A percentile compares a stretch with the other conserved stretches of the same genome.
Conservation (phyloP, 192 early-diverging fungal genomes). For the Mortierella alpina region DNA sequence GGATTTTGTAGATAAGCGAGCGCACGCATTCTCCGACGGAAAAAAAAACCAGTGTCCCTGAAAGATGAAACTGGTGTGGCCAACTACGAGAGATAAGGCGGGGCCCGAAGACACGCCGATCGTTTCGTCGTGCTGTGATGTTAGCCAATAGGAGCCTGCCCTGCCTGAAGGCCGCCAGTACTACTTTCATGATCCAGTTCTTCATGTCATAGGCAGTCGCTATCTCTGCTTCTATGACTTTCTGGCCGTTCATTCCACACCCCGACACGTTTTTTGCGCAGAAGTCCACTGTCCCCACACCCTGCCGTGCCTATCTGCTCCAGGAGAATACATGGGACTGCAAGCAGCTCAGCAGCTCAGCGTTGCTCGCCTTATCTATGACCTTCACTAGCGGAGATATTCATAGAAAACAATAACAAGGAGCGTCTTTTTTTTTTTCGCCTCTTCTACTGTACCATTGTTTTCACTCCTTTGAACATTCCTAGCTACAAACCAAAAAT, state of each 20-base stretch:
- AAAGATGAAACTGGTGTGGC: not conserved
- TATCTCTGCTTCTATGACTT: conserved; percentile 12
- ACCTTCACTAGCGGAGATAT: not conserved
- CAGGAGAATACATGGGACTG: too few relatives aligned
- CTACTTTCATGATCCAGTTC: too few relatives aligned
- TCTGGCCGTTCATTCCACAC: conserved; percentile 6
- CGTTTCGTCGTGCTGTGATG: not conserved
- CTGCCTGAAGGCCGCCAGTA: too few relatives aligned
- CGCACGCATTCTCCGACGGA: conserved; percentile 27
- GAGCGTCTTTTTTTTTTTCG: conserved; percentile 1
- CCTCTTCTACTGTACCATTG: not conserved
- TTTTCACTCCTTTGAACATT: not conserved
- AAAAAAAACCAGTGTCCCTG: not conserved
- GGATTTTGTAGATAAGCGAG: conserved; percentile 19
- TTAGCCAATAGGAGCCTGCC: not conserved
- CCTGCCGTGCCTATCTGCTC: too few relatives aligned
- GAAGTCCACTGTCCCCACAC: too few relatives aligned
- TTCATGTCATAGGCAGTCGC: not conserved
- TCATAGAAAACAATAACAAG: not conserved
- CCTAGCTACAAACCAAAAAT: not conserved
- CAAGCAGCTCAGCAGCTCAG: not conserved
- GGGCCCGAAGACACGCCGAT: not conserved
- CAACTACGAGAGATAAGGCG: conserved; percentile 14
- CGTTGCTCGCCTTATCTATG: too few relatives aligned
- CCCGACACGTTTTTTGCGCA: conserved; percentile 4